Conservation (phyloP, 1,139 yeast species). For the Hemisphaericaspora xylanilytica region DNA sequence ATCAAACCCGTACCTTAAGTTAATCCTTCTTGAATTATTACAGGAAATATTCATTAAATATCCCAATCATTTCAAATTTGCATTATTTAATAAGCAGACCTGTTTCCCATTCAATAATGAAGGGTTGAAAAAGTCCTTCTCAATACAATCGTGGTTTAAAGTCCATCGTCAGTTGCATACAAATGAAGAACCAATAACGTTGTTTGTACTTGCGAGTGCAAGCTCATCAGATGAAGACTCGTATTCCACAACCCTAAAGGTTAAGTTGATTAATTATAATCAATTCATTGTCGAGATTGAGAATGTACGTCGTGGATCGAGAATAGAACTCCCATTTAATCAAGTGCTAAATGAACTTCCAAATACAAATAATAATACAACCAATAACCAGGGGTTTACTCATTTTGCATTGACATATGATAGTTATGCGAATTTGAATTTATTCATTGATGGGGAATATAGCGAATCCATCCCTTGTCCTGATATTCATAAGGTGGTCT, state of each 20-base stretch:
- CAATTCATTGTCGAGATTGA: conserved; percentile 34
- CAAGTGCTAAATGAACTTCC: conserved; percentile 21
- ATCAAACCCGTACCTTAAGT: conserved; percentile 13
- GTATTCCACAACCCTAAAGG: conserved; percentile 21
- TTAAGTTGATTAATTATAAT: conserved; percentile 29
- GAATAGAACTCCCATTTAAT: conserved; percentile 35
- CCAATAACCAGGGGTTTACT: conserved; percentile 26
- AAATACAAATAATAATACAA: neutral
- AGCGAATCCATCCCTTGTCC: conserved; percentile 48
- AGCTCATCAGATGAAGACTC: conserved; percentile 14
- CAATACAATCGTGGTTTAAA: conserved; percentile 41
- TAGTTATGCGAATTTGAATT: conserved; percentile 33
- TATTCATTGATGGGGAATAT: conserved; percentile 43
- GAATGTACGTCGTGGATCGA: conserved; percentile 24
- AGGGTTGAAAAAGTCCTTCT: conserved; percentile 18
- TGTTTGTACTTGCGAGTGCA: conserved; percentile 32
- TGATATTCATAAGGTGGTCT: conserved; percentile 26
- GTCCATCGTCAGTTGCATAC: conserved; percentile 17
- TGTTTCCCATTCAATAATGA: conserved; percentile 25
- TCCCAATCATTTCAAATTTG: conserved; percentile 30
- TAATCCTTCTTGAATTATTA: conserved; percentile 26
- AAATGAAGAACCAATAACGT: conserved; percentile 20
- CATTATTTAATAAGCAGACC: conserved; percentile 27
- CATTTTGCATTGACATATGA: conserved; percentile 42
- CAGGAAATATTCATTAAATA: conserved; percentile 22